Evolutionary conservation across 352 stramenopile genomes (phyloP).

Genomic region (Phytophthora melonis): DNA sequence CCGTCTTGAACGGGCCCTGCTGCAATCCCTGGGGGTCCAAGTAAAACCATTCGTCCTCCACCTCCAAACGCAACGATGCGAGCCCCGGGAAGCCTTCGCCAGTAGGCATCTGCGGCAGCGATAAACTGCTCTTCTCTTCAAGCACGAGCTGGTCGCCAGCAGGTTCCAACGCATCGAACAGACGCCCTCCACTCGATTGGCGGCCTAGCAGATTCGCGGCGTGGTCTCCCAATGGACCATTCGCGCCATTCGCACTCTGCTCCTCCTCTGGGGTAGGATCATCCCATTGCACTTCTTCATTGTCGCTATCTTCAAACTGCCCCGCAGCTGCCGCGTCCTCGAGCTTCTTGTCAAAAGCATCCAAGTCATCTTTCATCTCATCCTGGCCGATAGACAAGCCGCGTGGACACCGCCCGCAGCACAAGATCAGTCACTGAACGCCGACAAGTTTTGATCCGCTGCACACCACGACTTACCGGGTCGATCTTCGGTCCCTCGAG

Average conservation of each 20-base stretch:
- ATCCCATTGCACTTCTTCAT: conserved; percentile 80
- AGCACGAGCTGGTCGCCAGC: conserved; percentile 25
- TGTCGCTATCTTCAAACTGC: conserved; percentile 86
- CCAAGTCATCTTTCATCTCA: conserved; percentile 64
- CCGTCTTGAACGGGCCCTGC: conserved; percentile 87
- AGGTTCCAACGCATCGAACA: conserved; percentile 51
- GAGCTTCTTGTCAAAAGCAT: conserved; percentile 84
- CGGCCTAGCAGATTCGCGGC: conserved; percentile 17
- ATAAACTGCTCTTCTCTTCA: conserved; percentile 49
- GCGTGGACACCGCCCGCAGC: neutral
- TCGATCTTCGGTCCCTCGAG: conserved; percentile 44
- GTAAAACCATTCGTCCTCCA: conserved; percentile 88
- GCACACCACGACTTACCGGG: conserved; percentile 33
- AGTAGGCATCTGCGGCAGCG: conserved; percentile 28
- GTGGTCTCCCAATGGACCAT: conserved; percentile 38
- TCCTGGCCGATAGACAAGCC: conserved; percentile 33
- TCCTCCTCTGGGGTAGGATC: conserved; percentile 42
- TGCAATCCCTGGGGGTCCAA: conserved; percentile 85
- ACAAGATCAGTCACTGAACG: conserved; percentile 8
- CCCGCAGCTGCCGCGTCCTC: conserved; percentile 73
- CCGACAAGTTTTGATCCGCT: neutral
- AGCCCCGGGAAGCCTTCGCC: conserved; percentile 32
- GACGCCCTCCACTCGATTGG: conserved; percentile 30
- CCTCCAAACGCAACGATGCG: conserved; percentile 49
- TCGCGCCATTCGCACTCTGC: conserved; percentile 27